phyloP scores from a whole-genome alignment of 306 rosid genomes.

The Dicorynia guianensis region DNA sequence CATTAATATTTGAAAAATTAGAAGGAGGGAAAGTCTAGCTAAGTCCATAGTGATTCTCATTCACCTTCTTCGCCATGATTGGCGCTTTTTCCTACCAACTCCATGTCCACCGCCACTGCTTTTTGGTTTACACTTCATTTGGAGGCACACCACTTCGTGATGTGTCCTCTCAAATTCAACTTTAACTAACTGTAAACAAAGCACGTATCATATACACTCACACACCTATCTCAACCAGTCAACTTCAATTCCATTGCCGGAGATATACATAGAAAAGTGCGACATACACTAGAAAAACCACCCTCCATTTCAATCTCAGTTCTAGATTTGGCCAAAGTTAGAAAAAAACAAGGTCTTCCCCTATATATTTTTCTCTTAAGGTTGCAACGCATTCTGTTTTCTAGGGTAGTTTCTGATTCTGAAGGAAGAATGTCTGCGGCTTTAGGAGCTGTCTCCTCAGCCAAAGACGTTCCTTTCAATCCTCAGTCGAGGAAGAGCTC shows the following conservation, averaged over 20 bases:
- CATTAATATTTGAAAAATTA: too few species aligned
- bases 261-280: too few species aligned
- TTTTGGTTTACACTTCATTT: slow-evolving; percentile 38
- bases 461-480: slow-evolving; percentile 56
- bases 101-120: slow-evolving; percentile 41
- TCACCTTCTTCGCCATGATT: slow-evolving; percentile 53
- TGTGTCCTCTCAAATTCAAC: slow-evolving; percentile 35
- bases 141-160: slow-evolving; percentile 33
- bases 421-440: slow-evolving; percentile 64
- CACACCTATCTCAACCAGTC: slow-evolving; percentile 1
- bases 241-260: not conserved
- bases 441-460: slow-evolving; percentile 62
- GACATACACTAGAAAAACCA: too few species aligned
- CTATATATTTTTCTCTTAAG: not conserved
- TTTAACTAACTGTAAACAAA: slow-evolving; percentile 23
- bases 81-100: slow-evolving; percentile 49
- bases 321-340: slow-evolving; percentile 28
- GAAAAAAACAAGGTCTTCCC: slow-evolving; percentile 3
- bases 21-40: too few species aligned
- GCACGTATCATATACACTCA: too few species aligned
- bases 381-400: slow-evolving; percentile 12
- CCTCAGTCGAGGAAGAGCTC: slow-evolving; percentile 55
- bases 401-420: slow-evolving; percentile 13
- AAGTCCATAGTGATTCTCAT: not conserved
- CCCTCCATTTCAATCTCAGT: too few species aligned